A percentile compares a stretch with the other conserved stretches of the same genome.
phyloP scores from a whole-genome alignment of 2,329 filamentous ascomycete genomes.

The Shiraia sp. region DNA sequence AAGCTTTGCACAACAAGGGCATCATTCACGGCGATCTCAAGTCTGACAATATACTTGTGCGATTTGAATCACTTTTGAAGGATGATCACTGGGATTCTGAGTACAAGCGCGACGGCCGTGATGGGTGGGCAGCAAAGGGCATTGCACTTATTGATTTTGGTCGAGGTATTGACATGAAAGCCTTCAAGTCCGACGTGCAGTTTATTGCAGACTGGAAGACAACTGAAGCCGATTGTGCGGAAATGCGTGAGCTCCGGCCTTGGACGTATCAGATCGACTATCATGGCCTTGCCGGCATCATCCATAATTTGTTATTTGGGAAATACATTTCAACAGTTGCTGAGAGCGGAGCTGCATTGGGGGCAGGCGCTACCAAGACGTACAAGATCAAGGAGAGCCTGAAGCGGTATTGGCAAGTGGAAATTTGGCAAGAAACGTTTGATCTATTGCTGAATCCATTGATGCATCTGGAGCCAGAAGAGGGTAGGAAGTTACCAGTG shows the following conservation, averaged over 20 bases:
- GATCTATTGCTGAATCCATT: constrained; percentile 84
- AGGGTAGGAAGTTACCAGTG: constrained; percentile 71
- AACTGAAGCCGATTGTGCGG: constrained; percentile 82
- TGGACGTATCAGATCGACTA: constrained; percentile 99
- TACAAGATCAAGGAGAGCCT: constrained; percentile 82
- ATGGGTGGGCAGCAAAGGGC: constrained; percentile 80
- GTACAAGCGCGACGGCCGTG: constrained; percentile 73
- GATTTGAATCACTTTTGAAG: constrained; percentile 63
- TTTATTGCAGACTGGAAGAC: constrained; percentile 98
- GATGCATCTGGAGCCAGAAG: constrained; percentile 66
- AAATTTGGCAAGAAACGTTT: constrained; percentile 84
- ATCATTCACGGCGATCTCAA: constrained; percentile 94
- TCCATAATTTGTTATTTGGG: constrained; percentile 89
- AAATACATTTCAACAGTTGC: constrained; percentile 84
- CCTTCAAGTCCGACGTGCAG: constrained; percentile 74
- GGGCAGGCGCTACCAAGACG: constrained; percentile 62
- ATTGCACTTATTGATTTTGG: constrained; percentile 93
- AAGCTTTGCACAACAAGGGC: constrained; percentile 77
- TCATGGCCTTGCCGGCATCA: constrained; percentile 83
- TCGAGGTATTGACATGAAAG: constrained; percentile 88
- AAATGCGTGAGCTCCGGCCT: constrained; percentile 90
- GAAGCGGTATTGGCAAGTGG: constrained; percentile 96
- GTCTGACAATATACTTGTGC: constrained; percentile 90
- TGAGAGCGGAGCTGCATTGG: constrained; percentile 56
- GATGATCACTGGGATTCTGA: constrained; percentile 59